Evolutionary conservation across 164 flowering plant genomes (phyloP).

Genomic region (Amborella trichopoda): DNA sequence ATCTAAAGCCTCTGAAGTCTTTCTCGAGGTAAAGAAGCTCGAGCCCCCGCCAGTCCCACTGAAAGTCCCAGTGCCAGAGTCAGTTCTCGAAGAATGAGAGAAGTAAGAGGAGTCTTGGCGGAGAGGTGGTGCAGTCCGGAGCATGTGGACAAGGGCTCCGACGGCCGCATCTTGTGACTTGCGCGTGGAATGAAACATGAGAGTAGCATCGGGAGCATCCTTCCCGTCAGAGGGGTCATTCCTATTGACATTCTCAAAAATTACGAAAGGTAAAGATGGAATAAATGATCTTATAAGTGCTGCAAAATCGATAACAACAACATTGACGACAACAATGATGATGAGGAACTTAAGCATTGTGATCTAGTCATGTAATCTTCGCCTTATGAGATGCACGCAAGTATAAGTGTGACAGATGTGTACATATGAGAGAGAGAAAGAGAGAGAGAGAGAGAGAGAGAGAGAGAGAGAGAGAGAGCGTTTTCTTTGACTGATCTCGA

Average conservation of each 20-base stretch:
- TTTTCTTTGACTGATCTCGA: neutral
- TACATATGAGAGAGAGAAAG: neutral
- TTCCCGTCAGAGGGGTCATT: slow-evolving; percentile 31
- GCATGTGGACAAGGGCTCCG: slow-evolving; percentile 75
- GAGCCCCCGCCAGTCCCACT: slow-evolving; percentile 26
- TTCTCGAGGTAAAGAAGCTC: slow-evolving; percentile 49
- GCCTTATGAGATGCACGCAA: too few relatives aligned
- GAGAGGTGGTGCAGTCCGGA: slow-evolving; percentile 77
- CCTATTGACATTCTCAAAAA: too few relatives aligned
- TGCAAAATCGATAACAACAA: too few relatives aligned
- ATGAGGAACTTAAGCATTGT: too few relatives aligned
- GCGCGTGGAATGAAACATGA: slow-evolving; percentile 23
- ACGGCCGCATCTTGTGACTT: slow-evolving; percentile 85
- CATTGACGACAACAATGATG: too few relatives aligned
- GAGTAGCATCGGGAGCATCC: slow-evolving; percentile 27
- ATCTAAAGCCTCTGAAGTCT: slow-evolving; percentile 71
- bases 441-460: neutral
- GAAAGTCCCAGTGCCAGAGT: slow-evolving; percentile 26
- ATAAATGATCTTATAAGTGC: too few relatives aligned
- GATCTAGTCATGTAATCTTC: too few relatives aligned
- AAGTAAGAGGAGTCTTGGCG: slow-evolving; percentile 62
- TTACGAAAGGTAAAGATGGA: too few relatives aligned
- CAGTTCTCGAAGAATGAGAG: slow-evolving; percentile 30
- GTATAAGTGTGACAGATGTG: too few relatives aligned
- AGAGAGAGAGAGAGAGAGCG: neutral